A percentile compares a stretch with the other conserved stretches of the same genome.
Evolutionary conservation across 139 green algal genomes (phyloP).

Genomic region (Picochlorum sp.): DNA sequence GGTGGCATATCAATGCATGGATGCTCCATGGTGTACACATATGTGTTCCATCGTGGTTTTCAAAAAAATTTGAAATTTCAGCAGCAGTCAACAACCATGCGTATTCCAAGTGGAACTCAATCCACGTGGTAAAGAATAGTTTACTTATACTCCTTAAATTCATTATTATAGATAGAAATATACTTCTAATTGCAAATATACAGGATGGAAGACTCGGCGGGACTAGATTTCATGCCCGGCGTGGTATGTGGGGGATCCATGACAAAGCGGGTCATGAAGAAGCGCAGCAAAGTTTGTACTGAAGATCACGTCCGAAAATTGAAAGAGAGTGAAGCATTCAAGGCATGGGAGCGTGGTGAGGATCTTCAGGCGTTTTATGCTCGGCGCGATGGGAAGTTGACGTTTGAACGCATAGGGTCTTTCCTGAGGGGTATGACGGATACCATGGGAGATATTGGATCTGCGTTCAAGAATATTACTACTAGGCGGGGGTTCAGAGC

Average conservation of each 20-base stretch:
- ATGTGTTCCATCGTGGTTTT: no score
- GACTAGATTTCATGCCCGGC: constrained; percentile 19
- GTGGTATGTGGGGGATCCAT: constrained; percentile 7
- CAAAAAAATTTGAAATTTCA: no score
- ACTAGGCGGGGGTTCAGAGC: no score
- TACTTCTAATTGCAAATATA: no score
- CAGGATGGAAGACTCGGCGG: neutral
- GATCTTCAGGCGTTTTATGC: neutral
- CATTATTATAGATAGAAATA: neutral
- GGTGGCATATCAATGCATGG: no score
- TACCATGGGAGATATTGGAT: no score
- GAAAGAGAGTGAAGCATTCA: neutral
- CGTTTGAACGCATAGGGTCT: neutral
- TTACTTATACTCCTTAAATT: neutral
- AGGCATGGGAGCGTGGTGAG: neutral
- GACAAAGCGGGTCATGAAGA: neutral
- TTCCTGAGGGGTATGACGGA: neutral
- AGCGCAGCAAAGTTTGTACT: neutral
- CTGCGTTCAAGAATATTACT: no score
- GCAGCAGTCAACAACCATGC: neutral
- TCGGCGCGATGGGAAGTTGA: neutral
- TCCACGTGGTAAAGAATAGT: neutral
- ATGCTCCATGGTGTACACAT: no score
- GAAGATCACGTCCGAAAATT: neutral
- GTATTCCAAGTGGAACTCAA: neutral